phyloP scores from a whole-genome alignment of 1,139 yeast genomes.

The Candida sp. region DNA sequence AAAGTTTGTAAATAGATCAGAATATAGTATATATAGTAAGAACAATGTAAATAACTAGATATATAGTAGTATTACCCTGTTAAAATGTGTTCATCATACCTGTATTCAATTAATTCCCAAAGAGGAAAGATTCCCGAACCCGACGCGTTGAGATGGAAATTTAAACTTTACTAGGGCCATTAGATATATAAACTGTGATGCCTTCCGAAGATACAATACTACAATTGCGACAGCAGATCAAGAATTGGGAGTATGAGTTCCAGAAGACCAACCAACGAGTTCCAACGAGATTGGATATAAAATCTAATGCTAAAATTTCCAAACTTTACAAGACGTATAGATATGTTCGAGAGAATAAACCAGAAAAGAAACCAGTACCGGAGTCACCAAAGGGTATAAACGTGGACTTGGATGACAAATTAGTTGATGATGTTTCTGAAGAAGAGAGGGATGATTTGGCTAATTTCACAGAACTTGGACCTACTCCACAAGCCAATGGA shows the following conservation, averaged over 20 bases:
- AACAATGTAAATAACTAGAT: neutral
- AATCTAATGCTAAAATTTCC: conserved; percentile 38
- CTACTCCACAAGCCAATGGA: conserved; percentile 76
- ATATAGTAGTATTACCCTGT: too few relatives aligned
- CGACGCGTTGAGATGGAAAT: conserved; percentile 1
- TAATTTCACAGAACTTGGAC: conserved; percentile 49
- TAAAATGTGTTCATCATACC: too few relatives aligned
- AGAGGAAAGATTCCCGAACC: neutral
- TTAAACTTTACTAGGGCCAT: neutral
- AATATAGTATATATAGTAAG: neutral
- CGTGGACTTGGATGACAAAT: neutral
- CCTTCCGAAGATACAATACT: conserved; percentile 1
- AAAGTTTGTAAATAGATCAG: conserved; percentile 4
- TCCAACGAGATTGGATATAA: conserved; percentile 56
- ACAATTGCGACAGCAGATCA: conserved; percentile 43
- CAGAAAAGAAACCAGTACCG: conserved; percentile 5
- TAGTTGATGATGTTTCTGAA: neutral
- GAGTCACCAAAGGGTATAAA: neutral
- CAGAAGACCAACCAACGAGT: conserved; percentile 34
- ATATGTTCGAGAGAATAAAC: conserved; percentile 6
- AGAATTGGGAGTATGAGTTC: conserved; percentile 62
- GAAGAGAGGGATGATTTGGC: neutral
- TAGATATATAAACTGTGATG: neutral
- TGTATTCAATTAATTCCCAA: too few relatives aligned
- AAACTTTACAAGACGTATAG: conserved; percentile 44